Base-by-base conservation (phyloP, 306 rosid species). In the Medicago ruthenica region DNA sequence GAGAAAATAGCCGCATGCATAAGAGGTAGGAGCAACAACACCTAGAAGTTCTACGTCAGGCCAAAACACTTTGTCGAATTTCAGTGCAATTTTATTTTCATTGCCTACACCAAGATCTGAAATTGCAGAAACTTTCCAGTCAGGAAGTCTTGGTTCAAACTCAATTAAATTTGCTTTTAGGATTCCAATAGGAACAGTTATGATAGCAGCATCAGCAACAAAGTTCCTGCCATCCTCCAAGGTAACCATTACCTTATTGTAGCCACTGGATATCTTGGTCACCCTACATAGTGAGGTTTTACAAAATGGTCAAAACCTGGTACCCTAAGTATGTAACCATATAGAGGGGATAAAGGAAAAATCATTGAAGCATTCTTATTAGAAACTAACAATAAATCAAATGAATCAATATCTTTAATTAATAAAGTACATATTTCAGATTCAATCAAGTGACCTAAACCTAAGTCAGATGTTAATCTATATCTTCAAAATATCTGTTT, bases 51-150 rank as follows among this genome's bases (percentile, higher is more conserved):
- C 92, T 41, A 88, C 93, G 27, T 90, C 82, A 7, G 96, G 96
- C 96, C 96, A 90, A 84, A 90, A 90, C 69, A 86, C 89, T 40
- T 61, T 75, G 67, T 86, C 84, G 16, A 90, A 90, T 75, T 69
- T 83, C 9, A 90, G 80, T 34, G 93, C 96, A 60, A 90, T 76
- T 79, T 90, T 90, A 70, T 90, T 90, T 88, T 90, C 96, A 58
- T 88, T 88, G 84, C 93, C 96, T 72, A 90, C 89, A 50, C 96
- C 96, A 75, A 90, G 88, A 83, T 88, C 96, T 8, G 90, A 73
- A 80, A 90, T 88, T 54, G 96, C 96, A 2, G 84, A 75, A 63
- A 86, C 78, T 77, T 90, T 90, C 96, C 96, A 90, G 61, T 86
- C 89, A 0, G 92, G 92, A 53, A 90, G 82, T 51, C 82, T 81